These are phyloP conservation scores for Ophiostoma pallidulum DNA, from an alignment of 2,329 filamentous ascomycete species.

Conservation along the genomic window DNA sequence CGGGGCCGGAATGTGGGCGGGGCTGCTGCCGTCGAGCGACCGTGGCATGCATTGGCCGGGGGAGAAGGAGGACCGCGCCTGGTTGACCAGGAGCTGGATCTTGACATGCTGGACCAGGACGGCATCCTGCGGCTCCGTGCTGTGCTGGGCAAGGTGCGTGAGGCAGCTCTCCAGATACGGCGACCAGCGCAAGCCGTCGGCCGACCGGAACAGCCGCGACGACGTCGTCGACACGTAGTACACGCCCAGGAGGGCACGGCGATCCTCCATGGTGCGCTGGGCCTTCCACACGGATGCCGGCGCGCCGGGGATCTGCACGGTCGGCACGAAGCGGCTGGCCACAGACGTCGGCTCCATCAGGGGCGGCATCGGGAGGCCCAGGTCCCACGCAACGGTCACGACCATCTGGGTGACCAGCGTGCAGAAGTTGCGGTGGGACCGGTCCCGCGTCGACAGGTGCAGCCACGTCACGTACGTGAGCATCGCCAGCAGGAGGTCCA, in stretches of 20 bases:
- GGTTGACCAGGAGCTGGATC: conserved; percentile 31
- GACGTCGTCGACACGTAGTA: conserved; percentile 31
- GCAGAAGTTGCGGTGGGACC: conserved; percentile 26
- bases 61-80: conserved; percentile 16
- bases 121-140: conserved; percentile 40
- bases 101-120: conserved; percentile 34
- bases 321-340: conserved; percentile 1
- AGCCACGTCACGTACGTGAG: conserved; percentile 36
- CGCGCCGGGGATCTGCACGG: background rate
- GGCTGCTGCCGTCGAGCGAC: background rate
- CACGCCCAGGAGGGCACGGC: conserved; percentile 36
- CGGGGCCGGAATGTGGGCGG: background rate
- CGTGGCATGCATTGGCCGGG: background rate
- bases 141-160: conserved; percentile 32
- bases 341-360: background rate
- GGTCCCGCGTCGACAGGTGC: background rate
- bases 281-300: conserved; percentile 16
- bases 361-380: conserved; percentile 30
- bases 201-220: conserved; percentile 29
- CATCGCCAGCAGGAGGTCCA: conserved; percentile 44
- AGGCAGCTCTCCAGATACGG: conserved; percentile 49
- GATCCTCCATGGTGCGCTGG: conserved; percentile 37
- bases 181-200: conserved; percentile 47
- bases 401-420: conserved; percentile 33
- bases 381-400: conserved; percentile 33